A percentile compares a stretch with the other conserved stretches of the same genome.
phyloP scores from a whole-genome alignment of 2,329 filamentous ascomycete genomes.

The Aspergillus vadensis region DNA sequence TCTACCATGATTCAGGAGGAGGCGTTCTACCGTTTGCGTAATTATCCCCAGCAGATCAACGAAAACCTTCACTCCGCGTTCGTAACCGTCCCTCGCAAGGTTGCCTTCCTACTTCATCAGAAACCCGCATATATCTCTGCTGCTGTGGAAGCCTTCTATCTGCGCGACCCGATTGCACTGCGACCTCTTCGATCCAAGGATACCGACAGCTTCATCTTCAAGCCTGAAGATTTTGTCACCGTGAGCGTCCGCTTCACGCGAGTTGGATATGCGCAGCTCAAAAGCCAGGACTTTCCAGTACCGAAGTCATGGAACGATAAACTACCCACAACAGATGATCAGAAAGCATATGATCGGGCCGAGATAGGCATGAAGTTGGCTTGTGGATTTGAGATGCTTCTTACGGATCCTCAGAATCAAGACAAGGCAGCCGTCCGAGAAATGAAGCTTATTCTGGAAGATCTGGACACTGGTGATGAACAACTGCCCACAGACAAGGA shows the following conservation, averaged over 20 bases:
- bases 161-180: slow-evolving; percentile 77
- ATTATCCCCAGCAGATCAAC: slow-evolving; percentile 76
- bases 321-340: slow-evolving; percentile 39
- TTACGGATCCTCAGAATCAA: slow-evolving; percentile 66
- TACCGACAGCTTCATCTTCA: slow-evolving; percentile 62
- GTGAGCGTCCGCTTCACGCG: slow-evolving; percentile 81
- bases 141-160: slow-evolving; percentile 87
- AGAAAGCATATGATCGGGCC: slow-evolving; percentile 52
- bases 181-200: slow-evolving; percentile 65
- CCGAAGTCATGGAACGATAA: slow-evolving; percentile 59
- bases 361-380: slow-evolving; percentile 87
- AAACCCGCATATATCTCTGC: slow-evolving; percentile 76
- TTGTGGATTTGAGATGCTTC: slow-evolving; percentile 87
- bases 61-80: slow-evolving; percentile 75
- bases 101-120: slow-evolving; percentile 76
- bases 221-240: slow-evolving; percentile 76
- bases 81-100: slow-evolving; percentile 74
- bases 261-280: slow-evolving; percentile 86
- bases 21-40: slow-evolving; percentile 83
- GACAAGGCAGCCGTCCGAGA: slow-evolving; percentile 72
- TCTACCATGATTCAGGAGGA: slow-evolving; percentile 79
- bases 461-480: slow-evolving; percentile 72
- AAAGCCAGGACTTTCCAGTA: slow-evolving; percentile 75
- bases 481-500: slow-evolving; percentile 70
- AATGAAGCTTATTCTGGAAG: slow-evolving; percentile 73